Conservation (phyloP, 1,139 yeast genomes). For the Geotrichum aggregatum region DNA sequence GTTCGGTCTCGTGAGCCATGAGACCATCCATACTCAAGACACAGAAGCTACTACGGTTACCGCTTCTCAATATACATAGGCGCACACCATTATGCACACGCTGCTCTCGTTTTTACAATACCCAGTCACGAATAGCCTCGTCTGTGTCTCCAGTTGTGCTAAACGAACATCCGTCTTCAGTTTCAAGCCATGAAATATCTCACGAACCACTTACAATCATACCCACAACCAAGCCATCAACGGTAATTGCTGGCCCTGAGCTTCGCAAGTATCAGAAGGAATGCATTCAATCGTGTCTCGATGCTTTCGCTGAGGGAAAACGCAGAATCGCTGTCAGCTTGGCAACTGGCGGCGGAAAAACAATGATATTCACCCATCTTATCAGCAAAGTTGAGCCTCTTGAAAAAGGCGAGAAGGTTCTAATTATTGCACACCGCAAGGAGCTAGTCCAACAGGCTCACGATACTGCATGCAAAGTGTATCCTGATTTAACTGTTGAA, state of each 20-base stretch:
- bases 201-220: neutral
- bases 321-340: constrained; percentile 73
- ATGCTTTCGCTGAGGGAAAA: constrained; percentile 47
- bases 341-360: constrained; percentile 96
- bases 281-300: constrained; percentile 57
- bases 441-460: constrained; percentile 76
- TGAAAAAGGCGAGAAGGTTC: constrained; percentile 47
- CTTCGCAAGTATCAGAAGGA: constrained; percentile 67
- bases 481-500: constrained; percentile 55
- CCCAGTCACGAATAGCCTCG: neutral
- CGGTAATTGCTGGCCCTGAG: constrained; percentile 6
- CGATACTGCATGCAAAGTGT: constrained; percentile 44
- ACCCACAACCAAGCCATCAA: neutral
- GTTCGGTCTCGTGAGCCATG: too few species aligned
- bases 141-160: neutral
- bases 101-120: neutral
- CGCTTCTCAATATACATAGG: too few species aligned
- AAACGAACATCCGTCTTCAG: neutral
- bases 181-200: neutral
- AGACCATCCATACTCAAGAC: too few species aligned
- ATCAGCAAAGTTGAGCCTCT: constrained; percentile 48
- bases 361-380: constrained; percentile 75
- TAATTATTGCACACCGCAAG: constrained; percentile 76
- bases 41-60: too few species aligned
- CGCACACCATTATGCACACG: neutral